Base-by-base conservation (phyloP, 306 rosid genomes). In the Citrullus mucosospermus region DNA sequence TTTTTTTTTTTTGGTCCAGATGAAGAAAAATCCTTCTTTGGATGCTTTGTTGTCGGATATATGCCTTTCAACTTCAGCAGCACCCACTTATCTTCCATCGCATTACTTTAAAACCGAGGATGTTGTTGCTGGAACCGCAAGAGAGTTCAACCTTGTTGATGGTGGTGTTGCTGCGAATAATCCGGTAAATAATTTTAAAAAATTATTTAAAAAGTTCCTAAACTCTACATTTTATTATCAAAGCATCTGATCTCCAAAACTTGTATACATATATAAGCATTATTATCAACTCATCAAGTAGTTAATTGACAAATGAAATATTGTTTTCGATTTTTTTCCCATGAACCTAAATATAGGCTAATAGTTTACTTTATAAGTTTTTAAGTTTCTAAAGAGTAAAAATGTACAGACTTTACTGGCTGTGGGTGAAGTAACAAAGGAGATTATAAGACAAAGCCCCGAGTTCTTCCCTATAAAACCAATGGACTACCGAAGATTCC, bases 141-240 rank as follows among this genome's bases (percentile, higher is more conserved):
- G 54, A 6, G 85, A 88, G 48, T 91, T 88, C 80, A 81, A 91
- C 79, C 96, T 91, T 16, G 79, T 86, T 14, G 96, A 91, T 13
- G 96, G 93, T 17, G 96, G 91, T 8, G 86, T 89, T 38, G 88
- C 92, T 38, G 92, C 93, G 13, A 88, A 90, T 65, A 86, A 91
- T 59, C 96, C 93, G 67, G 96, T 90, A 90, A 34, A 53, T 16
- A 16, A 55, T 56, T 1, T 9, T 4, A 9, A 43, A 36, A 36
- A 36, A 43, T 48, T 11, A 48, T 48, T 48, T 1, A 6, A 43
- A 43, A 43, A 1, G 28, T 25, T 7, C 10, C 2, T 43, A 1
- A 43, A 43, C 2, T 9, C 11, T 43, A 36, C 6, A 8, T 1
- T 8, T 43, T 43, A 9, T 43, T 43, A 12, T 48, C 4, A 48